phyloP scores from a whole-genome alignment of 768 basidiomycete genomes.

The Lactifluus subvellereus region DNA sequence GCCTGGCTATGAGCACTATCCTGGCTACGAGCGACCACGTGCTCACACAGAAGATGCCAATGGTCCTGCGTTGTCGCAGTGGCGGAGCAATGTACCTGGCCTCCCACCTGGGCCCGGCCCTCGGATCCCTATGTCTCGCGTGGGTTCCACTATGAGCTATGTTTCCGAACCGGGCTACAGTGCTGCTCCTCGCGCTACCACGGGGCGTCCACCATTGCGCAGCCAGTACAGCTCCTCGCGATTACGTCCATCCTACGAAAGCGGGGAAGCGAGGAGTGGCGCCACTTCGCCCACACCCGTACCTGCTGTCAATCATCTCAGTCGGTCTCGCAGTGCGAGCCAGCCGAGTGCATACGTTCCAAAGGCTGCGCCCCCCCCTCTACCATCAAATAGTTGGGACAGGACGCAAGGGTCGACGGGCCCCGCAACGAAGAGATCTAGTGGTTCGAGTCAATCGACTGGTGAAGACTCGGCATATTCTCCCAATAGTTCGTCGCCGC shows the following conservation, averaged over 20 bases:
- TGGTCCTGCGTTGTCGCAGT: slow-evolving; percentile 22
- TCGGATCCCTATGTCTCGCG: slow-evolving; percentile 6
- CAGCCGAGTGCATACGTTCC: slow-evolving; percentile 69
- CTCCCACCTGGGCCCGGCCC: slow-evolving; percentile 20
- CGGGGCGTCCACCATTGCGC: slow-evolving; percentile 18
- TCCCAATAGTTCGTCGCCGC: slow-evolving; percentile 78
- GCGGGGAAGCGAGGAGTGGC: slow-evolving; percentile 6
- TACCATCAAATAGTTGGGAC: slow-evolving; percentile 45
- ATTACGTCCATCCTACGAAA: slow-evolving; percentile 19
- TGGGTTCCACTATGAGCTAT: slow-evolving; percentile 19
- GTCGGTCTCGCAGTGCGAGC: slow-evolving; percentile 71
- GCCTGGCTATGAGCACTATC: slow-evolving; percentile 19
- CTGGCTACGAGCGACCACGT: slow-evolving; percentile 22
- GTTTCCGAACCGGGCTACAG: slow-evolving; percentile 17
- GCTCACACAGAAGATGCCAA: slow-evolving; percentile 24
- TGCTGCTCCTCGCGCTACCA: not conserved
- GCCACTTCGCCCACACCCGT: slow-evolving; percentile 18
- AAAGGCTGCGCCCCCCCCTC: slow-evolving; percentile 50
- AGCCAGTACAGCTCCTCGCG: slow-evolving; percentile 21
- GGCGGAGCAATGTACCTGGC: slow-evolving; percentile 22
- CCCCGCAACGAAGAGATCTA: slow-evolving; percentile 61
- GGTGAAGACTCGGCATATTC: slow-evolving; percentile 80
- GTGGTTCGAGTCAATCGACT: slow-evolving; percentile 80
- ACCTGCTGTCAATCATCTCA: slow-evolving; percentile 31
- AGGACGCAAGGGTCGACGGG: slow-evolving; percentile 38